phyloP scores from a whole-genome alignment of 768 basidiomycete species.

The Chlorophyllum brunneum region DNA sequence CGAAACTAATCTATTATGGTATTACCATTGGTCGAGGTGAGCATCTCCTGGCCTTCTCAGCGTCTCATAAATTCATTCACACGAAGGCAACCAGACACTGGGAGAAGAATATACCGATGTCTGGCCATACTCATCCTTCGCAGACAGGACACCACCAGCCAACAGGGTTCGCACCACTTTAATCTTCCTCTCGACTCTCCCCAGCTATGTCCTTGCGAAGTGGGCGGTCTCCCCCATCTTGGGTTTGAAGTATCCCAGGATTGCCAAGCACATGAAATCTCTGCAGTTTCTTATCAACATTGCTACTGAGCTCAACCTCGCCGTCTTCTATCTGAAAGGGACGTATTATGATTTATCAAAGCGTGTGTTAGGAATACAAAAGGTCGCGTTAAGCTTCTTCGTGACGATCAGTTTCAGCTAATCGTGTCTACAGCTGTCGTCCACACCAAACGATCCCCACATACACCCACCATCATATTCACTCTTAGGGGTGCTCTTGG shows the following conservation, averaged over 20 bases:
- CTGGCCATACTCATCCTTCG: conserved; percentile 60
- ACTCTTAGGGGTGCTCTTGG: conserved; percentile 73
- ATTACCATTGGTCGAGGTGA: conserved; percentile 73
- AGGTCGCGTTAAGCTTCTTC: conserved; percentile 40
- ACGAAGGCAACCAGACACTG: conserved; percentile 69
- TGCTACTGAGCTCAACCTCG: conserved; percentile 69
- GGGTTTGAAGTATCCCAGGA: conserved; percentile 30
- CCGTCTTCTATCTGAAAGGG: conserved; percentile 75
- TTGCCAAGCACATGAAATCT: conserved; percentile 30
- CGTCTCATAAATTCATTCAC: neutral
- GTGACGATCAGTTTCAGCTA: neutral
- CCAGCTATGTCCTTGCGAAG: conserved; percentile 56
- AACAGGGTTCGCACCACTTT: conserved; percentile 43
- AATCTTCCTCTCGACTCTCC: conserved; percentile 63
- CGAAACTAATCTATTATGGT: conserved; percentile 69
- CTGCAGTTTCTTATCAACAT: conserved; percentile 55
- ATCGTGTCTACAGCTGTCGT: conserved; percentile 54
- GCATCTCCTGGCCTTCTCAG: conserved; percentile 12
- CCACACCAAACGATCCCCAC: conserved; percentile 66
- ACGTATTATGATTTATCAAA: conserved; percentile 74
- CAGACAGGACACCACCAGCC: conserved; percentile 39
- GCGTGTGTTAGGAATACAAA: conserved; percentile 61
- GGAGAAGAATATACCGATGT: conserved; percentile 92
- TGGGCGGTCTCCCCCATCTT: conserved; percentile 37
- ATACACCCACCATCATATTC: conserved; percentile 81